phyloP scores from a whole-genome alignment of 805 yeast genomes.

The Kockiozyma suomiensis region DNA sequence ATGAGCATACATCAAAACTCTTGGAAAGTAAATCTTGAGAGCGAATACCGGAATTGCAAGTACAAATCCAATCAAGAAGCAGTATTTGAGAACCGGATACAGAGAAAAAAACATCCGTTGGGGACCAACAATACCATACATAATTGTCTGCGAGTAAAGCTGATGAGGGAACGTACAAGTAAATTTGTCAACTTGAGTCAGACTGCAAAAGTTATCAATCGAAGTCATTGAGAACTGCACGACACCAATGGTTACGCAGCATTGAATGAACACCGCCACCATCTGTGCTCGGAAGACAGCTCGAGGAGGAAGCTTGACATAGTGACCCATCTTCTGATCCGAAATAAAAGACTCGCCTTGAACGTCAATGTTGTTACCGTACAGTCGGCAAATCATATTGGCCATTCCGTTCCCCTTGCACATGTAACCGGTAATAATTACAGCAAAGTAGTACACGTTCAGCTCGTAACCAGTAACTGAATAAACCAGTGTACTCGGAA shows the following conservation, averaged over 20 bases:
- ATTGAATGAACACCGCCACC: slow-evolving; percentile 51
- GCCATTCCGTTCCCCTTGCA: slow-evolving; percentile 23
- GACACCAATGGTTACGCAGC: slow-evolving; percentile 48
- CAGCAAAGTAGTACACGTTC: slow-evolving; percentile 49
- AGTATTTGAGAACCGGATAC: slow-evolving; percentile 58
- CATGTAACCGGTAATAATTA: slow-evolving; percentile 21
- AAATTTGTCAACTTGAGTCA: slow-evolving; percentile 49
- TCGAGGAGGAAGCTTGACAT: slow-evolving; percentile 64
- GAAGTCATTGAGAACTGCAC: slow-evolving; percentile 37
- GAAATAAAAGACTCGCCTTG: slow-evolving; percentile 59
- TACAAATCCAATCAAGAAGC: slow-evolving; percentile 60
- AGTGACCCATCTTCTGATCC: slow-evolving; percentile 66
- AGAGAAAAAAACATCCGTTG: slow-evolving; percentile 57
- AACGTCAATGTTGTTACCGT: slow-evolving; percentile 55
- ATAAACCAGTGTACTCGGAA: slow-evolving; percentile 63
- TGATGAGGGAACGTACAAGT: slow-evolving; percentile 52
- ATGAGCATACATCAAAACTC: slow-evolving; percentile 51
- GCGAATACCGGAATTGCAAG: slow-evolving; percentile 49
- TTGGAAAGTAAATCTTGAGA: slow-evolving; percentile 44
- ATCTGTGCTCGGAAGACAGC: slow-evolving; percentile 57
- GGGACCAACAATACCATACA: slow-evolving; percentile 71
- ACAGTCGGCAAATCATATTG: slow-evolving; percentile 63
- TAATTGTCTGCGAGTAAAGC: slow-evolving; percentile 57
- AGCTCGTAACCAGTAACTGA: slow-evolving; percentile 64
- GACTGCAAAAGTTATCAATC: slow-evolving; percentile 47